Conservation (phyloP, 192 early-diverging fungal species). For the Pilaira anomala region DNA sequence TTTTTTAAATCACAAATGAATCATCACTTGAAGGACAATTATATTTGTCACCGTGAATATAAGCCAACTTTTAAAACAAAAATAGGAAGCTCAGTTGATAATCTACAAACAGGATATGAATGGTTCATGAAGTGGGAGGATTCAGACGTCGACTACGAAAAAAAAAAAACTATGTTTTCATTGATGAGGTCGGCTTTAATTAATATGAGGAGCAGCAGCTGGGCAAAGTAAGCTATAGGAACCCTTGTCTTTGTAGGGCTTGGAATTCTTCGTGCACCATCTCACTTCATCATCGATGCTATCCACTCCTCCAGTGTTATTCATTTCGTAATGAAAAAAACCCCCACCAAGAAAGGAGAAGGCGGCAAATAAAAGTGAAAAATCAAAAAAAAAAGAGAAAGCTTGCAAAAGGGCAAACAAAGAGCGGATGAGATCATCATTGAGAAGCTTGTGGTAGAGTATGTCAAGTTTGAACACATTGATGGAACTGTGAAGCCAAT, state of each 20-base stretch:
- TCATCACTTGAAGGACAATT: constrained; percentile 8
- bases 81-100: neutral
- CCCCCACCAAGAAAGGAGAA: neutral
- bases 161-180: neutral
- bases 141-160: neutral
- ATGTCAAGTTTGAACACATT: constrained; percentile 6
- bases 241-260: neutral
- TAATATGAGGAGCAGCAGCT: neutral
- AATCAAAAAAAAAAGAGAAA: constrained; percentile 12
- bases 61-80: constrained; percentile 1
- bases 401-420: constrained; percentile 4
- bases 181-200: neutral
- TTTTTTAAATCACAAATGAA: constrained; percentile 5
- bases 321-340: constrained; percentile 11
- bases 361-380: neutral
- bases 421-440: neutral
- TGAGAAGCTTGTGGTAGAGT: constrained; percentile 4
- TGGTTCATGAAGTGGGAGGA: constrained; percentile 12
- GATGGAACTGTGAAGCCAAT: neutral
- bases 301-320: constrained; percentile 7
- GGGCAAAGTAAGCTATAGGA: constrained; percentile 3
- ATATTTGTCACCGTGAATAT: constrained; percentile 5
- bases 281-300: constrained; percentile 7
- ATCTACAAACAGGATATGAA: constrained; percentile 1
- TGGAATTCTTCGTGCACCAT: neutral